Conservation (phyloP, 73 alveolate genomes). For the Stentor coeruleus region DNA sequence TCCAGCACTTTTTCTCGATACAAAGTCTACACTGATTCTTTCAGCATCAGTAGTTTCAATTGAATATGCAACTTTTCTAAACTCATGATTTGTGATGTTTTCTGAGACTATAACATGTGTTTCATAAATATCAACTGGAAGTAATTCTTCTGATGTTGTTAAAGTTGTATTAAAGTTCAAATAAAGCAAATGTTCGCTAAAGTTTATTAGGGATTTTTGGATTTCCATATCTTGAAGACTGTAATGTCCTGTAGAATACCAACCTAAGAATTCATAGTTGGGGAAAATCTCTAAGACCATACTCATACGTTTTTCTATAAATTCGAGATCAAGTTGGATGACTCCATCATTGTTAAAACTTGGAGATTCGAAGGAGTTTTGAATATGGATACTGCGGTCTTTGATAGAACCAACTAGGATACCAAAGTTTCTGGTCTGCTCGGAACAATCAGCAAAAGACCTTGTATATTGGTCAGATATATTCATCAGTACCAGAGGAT, state of each 20-base stretch:
- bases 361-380: conserved; percentile 51
- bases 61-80: conserved; percentile 27
- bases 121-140: conserved; percentile 56
- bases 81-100: conserved; percentile 5
- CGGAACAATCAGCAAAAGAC: background rate
- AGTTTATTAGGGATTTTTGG: conserved; percentile 36
- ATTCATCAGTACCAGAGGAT: conserved; percentile 57
- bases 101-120: background rate
- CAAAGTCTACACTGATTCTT: conserved; percentile 59
- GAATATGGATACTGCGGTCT: conserved; percentile 52
- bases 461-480: conserved; percentile 68
- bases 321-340: conserved; percentile 33
- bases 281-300: conserved; percentile 55
- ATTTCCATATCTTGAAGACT: conserved; percentile 28
- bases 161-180: conserved; percentile 39
- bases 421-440: conserved; percentile 38
- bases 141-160: conserved; percentile 27
- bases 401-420: conserved; percentile 54
- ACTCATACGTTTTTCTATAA: conserved; percentile 38
- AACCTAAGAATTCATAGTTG: conserved; percentile 56
- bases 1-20: conserved; percentile 39
- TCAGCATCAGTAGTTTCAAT: conserved; percentile 55
- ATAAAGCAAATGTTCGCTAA: conserved; percentile 49
- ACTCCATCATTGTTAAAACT: conserved; percentile 23
- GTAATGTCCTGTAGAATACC: conserved; percentile 56